These are phyloP conservation scores for Hypoxylon crocopeplum DNA, from an alignment of 495 filamentous ascomycete species.

Conservation along the genomic window DNA sequence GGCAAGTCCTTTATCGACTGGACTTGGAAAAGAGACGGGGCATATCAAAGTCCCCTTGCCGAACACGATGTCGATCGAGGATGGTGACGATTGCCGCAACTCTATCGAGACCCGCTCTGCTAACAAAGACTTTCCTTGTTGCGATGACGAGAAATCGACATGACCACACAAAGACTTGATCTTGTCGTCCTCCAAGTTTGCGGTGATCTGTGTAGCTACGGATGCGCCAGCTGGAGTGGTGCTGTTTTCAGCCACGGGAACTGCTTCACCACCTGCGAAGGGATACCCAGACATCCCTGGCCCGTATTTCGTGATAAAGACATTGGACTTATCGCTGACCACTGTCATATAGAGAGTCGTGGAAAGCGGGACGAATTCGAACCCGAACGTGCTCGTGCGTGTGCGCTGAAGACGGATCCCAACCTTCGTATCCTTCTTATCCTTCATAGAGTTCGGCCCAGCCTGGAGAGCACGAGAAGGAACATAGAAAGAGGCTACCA, in stretches of 20 bases:
- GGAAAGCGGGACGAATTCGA: slow-evolving; percentile 21
- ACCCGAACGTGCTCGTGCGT: not conserved
- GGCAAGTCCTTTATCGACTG: slow-evolving; percentile 43
- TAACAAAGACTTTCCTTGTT: slow-evolving; percentile 38
- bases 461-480: slow-evolving; percentile 38
- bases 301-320: slow-evolving; percentile 43
- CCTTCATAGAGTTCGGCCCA: slow-evolving; percentile 25
- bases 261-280: not conserved
- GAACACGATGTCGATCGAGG: slow-evolving; percentile 43
- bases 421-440: slow-evolving; percentile 29
- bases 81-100: slow-evolving; percentile 41
- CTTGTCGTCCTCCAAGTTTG: slow-evolving; percentile 14
- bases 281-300: slow-evolving; percentile 28
- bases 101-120: slow-evolving; percentile 39
- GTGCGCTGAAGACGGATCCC: slow-evolving; percentile 32
- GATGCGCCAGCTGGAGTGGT: not conserved
- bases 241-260: not conserved
- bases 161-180: slow-evolving; percentile 36
- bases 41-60: slow-evolving; percentile 27
- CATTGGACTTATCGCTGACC: slow-evolving; percentile 36
- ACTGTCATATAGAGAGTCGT: slow-evolving; percentile 34
- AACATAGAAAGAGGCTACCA: slow-evolving; percentile 51
- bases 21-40: slow-evolving; percentile 48
- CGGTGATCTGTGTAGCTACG: slow-evolving; percentile 15
- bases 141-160: slow-evolving; percentile 36